phyloP scores from a whole-genome alignment of 2,329 filamentous ascomycete genomes.

The Diaporthe australafricana region DNA sequence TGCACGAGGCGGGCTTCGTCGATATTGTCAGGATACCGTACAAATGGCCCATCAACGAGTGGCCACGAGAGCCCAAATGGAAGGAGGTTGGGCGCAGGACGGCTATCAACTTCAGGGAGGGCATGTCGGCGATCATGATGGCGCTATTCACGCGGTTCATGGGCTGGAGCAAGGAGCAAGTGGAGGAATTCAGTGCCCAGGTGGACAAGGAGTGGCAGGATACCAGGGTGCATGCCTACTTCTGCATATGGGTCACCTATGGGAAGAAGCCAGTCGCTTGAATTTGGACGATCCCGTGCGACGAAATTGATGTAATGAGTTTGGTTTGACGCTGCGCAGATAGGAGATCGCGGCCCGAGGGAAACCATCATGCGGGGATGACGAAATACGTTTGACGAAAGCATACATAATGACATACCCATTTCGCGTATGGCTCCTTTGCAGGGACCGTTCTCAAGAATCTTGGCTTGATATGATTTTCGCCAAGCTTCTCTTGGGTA shows the following conservation, averaged over 20 bases:
- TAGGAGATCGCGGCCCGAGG: neutral
- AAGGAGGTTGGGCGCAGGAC: slow-evolving; percentile 39
- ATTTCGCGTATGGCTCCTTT: neutral
- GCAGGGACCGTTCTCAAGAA: neutral
- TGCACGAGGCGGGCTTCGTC: slow-evolving; percentile 38
- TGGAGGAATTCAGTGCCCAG: slow-evolving; percentile 41
- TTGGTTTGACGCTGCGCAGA: neutral
- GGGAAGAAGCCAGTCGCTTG: slow-evolving; percentile 41
- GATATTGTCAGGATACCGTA: slow-evolving; percentile 38
- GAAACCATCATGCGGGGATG: neutral
- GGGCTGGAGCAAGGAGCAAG: slow-evolving; percentile 39
- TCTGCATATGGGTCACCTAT: slow-evolving; percentile 44
- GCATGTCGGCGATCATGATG: slow-evolving; percentile 41
- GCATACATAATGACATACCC: slow-evolving; percentile 18
- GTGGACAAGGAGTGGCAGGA: slow-evolving; percentile 45
- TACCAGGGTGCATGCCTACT: slow-evolving; percentile 44
- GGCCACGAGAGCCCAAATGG: slow-evolving; percentile 40
- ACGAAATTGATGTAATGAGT: neutral
- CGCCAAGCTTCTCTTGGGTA: neutral
- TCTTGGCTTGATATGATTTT: neutral
- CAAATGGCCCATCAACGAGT: slow-evolving; percentile 41
- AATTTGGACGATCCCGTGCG: neutral
- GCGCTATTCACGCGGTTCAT: slow-evolving; percentile 41
- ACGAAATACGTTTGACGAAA: neutral
- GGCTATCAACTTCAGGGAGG: slow-evolving; percentile 34